phyloP scores from a whole-genome alignment of 768 basidiomycete genomes.

The Leucosporidium scottii region DNA sequence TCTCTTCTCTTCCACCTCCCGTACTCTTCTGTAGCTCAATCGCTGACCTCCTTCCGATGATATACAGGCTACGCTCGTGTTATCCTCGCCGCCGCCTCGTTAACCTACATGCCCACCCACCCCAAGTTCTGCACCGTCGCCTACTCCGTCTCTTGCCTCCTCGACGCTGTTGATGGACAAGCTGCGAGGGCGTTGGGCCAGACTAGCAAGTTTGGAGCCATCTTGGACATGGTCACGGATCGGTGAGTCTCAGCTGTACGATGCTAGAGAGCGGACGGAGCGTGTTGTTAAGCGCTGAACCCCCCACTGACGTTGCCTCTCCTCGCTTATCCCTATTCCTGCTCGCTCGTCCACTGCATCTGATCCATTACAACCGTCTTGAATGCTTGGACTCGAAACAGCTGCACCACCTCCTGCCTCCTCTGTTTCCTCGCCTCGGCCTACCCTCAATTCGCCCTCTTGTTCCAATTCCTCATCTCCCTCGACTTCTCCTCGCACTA shows the following conservation, averaged over 20 bases:
- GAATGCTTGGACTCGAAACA: no score
- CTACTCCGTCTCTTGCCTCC: constrained; percentile 80
- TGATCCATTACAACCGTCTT: no score
- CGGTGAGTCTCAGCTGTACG: constrained; percentile 51
- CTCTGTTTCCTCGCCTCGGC: constrained; percentile 86
- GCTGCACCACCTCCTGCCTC: constrained; percentile 92
- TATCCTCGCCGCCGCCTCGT: constrained; percentile 76
- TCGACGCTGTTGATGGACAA: constrained; percentile 92
- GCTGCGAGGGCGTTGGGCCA: constrained; percentile 82
- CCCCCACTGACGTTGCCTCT: not conserved
- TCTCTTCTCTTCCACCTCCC: not conserved
- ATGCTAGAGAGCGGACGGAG: not conserved
- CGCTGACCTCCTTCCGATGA: constrained; percentile 2
- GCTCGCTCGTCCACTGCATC: not conserved
- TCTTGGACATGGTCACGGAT: constrained; percentile 99
- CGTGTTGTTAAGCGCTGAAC: not conserved
- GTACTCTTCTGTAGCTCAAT: constrained; percentile 2
- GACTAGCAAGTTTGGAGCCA: constrained; percentile 93
- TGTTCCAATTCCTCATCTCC: constrained; percentile 91
- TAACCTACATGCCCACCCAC: constrained; percentile 91
- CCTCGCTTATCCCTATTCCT: not conserved
- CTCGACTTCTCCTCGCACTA: constrained; percentile 98
- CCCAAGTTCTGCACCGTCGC: constrained; percentile 84
- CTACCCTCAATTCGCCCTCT: constrained; percentile 73
- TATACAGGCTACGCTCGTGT: constrained; percentile 76